These are phyloP conservation scores for Macroventuria anomochaeta DNA, from an alignment of 2,329 filamentous ascomycete genomes.

Conservation along the genomic window DNA sequence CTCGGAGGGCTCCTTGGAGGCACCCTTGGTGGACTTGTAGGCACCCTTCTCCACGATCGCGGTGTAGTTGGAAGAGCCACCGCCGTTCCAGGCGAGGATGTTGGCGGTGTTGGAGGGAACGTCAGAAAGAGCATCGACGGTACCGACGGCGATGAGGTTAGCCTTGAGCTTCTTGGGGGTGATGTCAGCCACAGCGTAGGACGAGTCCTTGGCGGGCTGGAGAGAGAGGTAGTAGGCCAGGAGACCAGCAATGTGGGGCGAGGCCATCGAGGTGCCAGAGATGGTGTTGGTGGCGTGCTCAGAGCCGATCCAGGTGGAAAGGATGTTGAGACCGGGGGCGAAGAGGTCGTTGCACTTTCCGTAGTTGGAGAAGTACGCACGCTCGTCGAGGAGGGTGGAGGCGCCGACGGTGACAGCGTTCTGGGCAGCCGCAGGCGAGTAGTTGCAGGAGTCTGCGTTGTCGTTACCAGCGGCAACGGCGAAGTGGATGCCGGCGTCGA, in stretches of 20 bases:
- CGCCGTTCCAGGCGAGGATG: constrained; percentile 98
- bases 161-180: constrained; percentile 94
- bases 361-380: constrained; percentile 99
- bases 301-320: constrained; percentile 98
- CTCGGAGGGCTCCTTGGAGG: constrained; percentile 47
- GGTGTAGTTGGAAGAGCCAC: constrained; percentile 89
- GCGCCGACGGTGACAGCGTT: constrained; percentile 96
- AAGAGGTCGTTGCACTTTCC: constrained; percentile 99
- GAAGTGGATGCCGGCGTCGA: constrained; percentile 92
- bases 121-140: constrained; percentile 76
- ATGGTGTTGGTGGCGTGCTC: constrained; percentile 98
- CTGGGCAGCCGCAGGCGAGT: constrained; percentile 91
- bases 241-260: constrained; percentile 80
- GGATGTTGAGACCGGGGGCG: constrained; percentile 93
- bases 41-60: constrained; percentile 77
- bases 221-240: constrained; percentile 98
- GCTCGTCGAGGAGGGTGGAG: constrained; percentile 89
- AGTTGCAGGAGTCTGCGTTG: constrained; percentile 98
- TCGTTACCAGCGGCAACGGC: constrained; percentile 98
- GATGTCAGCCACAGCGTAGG: constrained; percentile 86
- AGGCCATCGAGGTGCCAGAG: constrained; percentile 74
- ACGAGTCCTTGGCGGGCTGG: constrained; percentile 87
- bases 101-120: constrained; percentile 88
- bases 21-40: constrained; percentile 62
- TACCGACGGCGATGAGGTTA: constrained; percentile 82